Conservation (phyloP, 2,329 filamentous ascomycete species). For the Exophiala dermatitidis region DNA sequence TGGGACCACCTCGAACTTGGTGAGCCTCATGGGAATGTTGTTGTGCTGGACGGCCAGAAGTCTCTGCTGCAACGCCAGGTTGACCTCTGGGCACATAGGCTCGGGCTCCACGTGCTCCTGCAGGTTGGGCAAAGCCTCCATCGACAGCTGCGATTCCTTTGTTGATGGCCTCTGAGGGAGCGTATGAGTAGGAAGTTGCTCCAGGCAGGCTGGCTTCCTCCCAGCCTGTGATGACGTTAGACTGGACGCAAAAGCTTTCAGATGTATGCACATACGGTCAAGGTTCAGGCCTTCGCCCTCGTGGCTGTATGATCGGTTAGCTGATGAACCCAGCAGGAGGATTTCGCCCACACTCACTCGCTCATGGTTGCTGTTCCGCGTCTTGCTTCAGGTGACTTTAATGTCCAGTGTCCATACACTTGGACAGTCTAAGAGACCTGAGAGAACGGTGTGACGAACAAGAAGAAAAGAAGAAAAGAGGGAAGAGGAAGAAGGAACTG, state of each 20-base stretch:
- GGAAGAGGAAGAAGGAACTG: background rate
- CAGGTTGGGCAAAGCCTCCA: background rate
- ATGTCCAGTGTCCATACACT: background rate
- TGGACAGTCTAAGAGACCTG: background rate
- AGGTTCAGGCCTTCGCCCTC: slow-evolving; percentile 20
- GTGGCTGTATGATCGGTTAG: slow-evolving; percentile 16
- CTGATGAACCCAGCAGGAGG: background rate
- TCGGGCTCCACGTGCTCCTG: background rate
- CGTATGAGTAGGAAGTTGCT: slow-evolving; percentile 17
- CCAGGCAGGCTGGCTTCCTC: slow-evolving; percentile 19
- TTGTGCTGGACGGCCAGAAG: background rate
- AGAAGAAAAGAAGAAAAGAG: background rate
- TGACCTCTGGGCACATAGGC: background rate
- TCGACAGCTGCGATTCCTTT: slow-evolving; percentile 4
- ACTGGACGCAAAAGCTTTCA: background rate
- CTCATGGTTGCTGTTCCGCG: slow-evolving; percentile 15
- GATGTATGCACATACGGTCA: slow-evolving; percentile 12
- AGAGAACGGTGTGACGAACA: background rate
- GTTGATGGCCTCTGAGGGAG: slow-evolving; percentile 10
- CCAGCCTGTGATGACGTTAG: slow-evolving; percentile 13
- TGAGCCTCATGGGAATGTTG: background rate
- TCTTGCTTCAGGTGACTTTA: background rate
- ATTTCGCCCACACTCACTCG: slow-evolving; percentile 17
- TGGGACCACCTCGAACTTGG: background rate
- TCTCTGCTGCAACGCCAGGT: background rate